Evolutionary conservation across 129 eudicot species (phyloP).

Genomic region (Heracleum sosnowskyi): DNA sequence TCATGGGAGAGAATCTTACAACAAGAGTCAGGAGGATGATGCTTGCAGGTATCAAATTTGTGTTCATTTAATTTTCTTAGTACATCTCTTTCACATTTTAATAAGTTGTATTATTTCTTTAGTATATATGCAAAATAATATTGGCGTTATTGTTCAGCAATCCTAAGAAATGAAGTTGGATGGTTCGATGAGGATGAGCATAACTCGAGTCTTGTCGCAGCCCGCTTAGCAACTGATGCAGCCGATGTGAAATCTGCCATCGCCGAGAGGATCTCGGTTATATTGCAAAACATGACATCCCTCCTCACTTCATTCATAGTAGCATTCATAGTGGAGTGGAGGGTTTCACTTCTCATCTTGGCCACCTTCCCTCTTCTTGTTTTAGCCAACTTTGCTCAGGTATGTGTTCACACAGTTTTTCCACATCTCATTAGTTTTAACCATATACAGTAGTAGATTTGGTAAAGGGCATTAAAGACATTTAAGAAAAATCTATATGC

Average conservation of each 20-base stretch:
- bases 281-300: conserved; percentile 96
- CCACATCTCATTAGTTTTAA: background rate
- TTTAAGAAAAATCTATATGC: background rate
- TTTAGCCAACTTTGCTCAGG: conserved; percentile 96
- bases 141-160: conserved; percentile 39
- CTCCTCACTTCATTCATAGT: conserved; percentile 93
- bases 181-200: conserved; percentile 98
- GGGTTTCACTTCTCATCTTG: conserved; percentile 87
- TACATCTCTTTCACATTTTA: background rate
- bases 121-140: background rate
- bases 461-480: background rate
- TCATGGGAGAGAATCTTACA: conserved; percentile 97
- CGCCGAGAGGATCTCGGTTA: conserved; percentile 86
- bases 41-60: conserved; percentile 61
- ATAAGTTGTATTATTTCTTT: background rate
- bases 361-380: conserved; percentile 96
- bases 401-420: conserved; percentile 15
- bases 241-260: conserved; percentile 96
- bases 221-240: conserved; percentile 88
- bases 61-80: background rate
- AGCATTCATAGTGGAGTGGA: conserved; percentile 94
- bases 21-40: conserved; percentile 96
- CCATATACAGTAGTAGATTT: background rate
- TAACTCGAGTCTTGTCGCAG: conserved; percentile 89
- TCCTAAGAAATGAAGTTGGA: conserved; percentile 95